Conservation (phyloP, 306 rosid species). For the Mimosa pudica region DNA sequence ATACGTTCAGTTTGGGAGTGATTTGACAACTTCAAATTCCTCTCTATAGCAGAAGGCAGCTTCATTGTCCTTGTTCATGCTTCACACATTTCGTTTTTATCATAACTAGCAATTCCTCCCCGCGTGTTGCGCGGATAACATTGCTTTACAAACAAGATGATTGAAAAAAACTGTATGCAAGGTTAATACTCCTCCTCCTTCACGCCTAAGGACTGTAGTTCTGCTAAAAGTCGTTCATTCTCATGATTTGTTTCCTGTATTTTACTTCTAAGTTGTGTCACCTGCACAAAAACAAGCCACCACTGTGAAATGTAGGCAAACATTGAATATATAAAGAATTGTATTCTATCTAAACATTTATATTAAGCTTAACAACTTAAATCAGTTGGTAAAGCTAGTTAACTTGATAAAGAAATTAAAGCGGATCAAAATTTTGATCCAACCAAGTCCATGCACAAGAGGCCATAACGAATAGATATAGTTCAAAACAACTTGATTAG, state of each 20-base stretch:
- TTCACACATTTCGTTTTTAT: neutral
- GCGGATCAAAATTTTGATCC: neutral
- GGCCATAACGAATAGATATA: neutral
- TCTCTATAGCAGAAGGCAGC: neutral
- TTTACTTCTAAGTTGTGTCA: constrained; percentile 49
- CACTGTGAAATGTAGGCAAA: constrained; percentile 14
- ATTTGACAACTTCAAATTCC: neutral
- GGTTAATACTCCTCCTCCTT: constrained; percentile 49
- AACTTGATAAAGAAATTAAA: neutral
- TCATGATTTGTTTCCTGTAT: constrained; percentile 45
- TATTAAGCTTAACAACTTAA: neutral
- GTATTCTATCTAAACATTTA: neutral
- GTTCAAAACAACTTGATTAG: neutral
- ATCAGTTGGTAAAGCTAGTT: neutral
- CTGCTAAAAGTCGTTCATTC: constrained; percentile 49
- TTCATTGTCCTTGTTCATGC: neutral
- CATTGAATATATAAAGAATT: neutral
- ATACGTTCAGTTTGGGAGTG: neutral
- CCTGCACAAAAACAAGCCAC: constrained; percentile 51
- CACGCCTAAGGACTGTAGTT: constrained; percentile 42
- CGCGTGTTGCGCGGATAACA: neutral
- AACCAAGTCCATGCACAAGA: neutral
- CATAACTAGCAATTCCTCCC: neutral
- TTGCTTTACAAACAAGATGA: constrained; percentile 32
- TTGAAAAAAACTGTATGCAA: constrained; percentile 23